Conservation (phyloP, 257 asterid species). For the Solanum neorickii region DNA sequence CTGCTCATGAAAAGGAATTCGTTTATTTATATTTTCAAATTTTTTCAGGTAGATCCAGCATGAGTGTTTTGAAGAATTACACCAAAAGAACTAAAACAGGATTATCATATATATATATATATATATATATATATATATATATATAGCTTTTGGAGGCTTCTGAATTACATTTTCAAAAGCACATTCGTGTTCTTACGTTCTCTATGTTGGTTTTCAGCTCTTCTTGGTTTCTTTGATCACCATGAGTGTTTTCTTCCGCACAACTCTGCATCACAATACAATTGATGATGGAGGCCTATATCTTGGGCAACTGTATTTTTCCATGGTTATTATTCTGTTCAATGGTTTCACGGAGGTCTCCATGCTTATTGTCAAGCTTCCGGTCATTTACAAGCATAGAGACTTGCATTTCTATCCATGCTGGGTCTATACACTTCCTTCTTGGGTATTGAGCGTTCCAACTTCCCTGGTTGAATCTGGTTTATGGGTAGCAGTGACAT, state of each 20-base stretch:
- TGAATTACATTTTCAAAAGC: neutral
- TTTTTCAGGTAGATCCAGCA: conserved; percentile 57
- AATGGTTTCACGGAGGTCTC: conserved; percentile 96
- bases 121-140: neutral
- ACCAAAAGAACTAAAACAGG: neutral
- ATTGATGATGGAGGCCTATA: conserved; percentile 84
- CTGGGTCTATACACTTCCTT: conserved; percentile 92
- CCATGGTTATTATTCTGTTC: conserved; percentile 85
- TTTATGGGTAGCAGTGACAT: conserved; percentile 85
- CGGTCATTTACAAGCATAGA: conserved; percentile 85
- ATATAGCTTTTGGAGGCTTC: neutral
- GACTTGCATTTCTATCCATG: conserved; percentile 84
- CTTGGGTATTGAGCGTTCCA: conserved; percentile 85
- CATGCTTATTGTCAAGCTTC: conserved; percentile 89
- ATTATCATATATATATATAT: neutral
- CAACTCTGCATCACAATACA: conserved; percentile 71
- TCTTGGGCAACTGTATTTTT: conserved; percentile 70
- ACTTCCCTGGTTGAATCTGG: conserved; percentile 79
- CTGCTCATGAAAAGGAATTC: conserved; percentile 84
- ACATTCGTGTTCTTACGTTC: conserved; percentile 5
- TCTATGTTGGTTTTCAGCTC: conserved; percentile 45
- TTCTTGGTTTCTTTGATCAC: conserved; percentile 77
- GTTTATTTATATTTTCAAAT: conserved; percentile 75
- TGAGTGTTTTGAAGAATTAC: neutral
- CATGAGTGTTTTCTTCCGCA: conserved; percentile 90